phyloP scores from a whole-genome alignment of 129 eudicot genomes.

The Logfia minima region DNA sequence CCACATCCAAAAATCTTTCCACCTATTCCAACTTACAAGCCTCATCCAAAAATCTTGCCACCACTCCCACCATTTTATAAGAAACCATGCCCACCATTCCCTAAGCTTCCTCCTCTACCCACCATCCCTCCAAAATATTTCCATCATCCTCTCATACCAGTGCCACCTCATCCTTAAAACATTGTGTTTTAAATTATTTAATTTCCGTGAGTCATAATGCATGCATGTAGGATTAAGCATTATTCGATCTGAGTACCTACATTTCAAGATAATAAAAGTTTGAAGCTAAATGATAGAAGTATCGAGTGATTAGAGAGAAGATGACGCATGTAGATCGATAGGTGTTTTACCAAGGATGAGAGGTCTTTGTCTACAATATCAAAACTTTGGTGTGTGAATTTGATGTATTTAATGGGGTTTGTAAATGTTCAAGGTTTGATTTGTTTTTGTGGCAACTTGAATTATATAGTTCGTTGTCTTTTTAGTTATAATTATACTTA shows the following conservation, averaged over 20 bases:
- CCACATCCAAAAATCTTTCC: conserved; percentile 37
- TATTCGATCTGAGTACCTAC: not conserved
- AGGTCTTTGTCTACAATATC: not conserved
- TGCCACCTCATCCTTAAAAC: conserved; percentile 39
- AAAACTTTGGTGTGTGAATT: conserved; percentile 33
- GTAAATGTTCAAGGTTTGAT: conserved; percentile 37
- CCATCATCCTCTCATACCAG: conserved; percentile 48
- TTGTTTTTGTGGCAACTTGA: conserved; percentile 24
- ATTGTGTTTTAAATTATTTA: conserved; percentile 9
- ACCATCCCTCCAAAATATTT: conserved; percentile 41
- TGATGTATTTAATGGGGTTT: conserved; percentile 21
- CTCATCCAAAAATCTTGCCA: conserved; percentile 40
- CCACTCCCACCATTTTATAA: conserved; percentile 34
- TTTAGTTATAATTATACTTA: not conserved
- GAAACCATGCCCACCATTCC: conserved; percentile 50
- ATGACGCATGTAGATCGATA: conserved; percentile 11
- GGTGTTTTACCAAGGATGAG: not conserved
- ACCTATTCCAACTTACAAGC: conserved; percentile 32
- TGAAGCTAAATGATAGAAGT: conserved; percentile 12
- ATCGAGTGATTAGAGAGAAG: conserved; percentile 6
- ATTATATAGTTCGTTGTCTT: not conserved
- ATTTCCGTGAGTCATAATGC: conserved; percentile 14
- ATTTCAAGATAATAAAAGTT: conserved; percentile 33
- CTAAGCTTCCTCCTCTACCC: conserved; percentile 42
- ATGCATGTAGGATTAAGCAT: conserved; percentile 26